Conservation (phyloP, 1,284 basidiomycete genomes). For the Tylopilus orsonianus region DNA sequence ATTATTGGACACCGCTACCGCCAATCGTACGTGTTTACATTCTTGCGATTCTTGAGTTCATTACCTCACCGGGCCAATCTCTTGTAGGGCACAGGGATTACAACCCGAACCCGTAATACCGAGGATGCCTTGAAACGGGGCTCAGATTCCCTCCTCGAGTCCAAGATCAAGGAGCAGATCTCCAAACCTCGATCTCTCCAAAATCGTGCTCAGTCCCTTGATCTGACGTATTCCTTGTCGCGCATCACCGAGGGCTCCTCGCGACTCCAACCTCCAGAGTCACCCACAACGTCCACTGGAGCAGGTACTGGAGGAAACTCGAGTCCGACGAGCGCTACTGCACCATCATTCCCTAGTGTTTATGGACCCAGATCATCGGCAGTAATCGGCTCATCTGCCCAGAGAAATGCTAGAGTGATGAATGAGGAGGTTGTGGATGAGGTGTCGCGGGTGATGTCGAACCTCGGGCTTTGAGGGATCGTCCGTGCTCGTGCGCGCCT, state of each 20-base stretch:
- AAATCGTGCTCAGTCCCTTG: constrained; percentile 79
- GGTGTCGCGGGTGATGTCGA: constrained; percentile 75
- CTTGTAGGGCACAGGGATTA: constrained; percentile 60
- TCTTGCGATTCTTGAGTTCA: constrained; percentile 16
- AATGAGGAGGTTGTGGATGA: constrained; percentile 69
- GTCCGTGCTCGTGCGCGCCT: constrained; percentile 20
- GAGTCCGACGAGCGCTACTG: constrained; percentile 70
- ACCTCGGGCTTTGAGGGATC: constrained; percentile 64
- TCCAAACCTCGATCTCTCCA: constrained; percentile 73
- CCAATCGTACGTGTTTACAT: constrained; percentile 59
- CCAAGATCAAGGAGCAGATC: constrained; percentile 78
- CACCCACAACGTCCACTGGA: constrained; percentile 71
- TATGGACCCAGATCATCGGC: constrained; percentile 61
- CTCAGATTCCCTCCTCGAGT: constrained; percentile 84
- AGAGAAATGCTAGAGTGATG: constrained; percentile 47
- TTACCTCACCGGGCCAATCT: constrained; percentile 18
- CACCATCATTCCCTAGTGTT: constrained; percentile 80
- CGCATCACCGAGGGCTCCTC: constrained; percentile 70
- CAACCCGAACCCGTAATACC: constrained; percentile 60
- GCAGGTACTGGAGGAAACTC: constrained; percentile 67
- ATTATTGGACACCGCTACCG: constrained; percentile 76
- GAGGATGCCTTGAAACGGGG: constrained; percentile 82
- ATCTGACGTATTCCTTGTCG: constrained; percentile 74
- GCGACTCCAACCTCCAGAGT: constrained; percentile 64
- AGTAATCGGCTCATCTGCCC: constrained; percentile 46